phyloP scores from a whole-genome alignment of 257 asterid genomes.

The Solanum okadae region DNA sequence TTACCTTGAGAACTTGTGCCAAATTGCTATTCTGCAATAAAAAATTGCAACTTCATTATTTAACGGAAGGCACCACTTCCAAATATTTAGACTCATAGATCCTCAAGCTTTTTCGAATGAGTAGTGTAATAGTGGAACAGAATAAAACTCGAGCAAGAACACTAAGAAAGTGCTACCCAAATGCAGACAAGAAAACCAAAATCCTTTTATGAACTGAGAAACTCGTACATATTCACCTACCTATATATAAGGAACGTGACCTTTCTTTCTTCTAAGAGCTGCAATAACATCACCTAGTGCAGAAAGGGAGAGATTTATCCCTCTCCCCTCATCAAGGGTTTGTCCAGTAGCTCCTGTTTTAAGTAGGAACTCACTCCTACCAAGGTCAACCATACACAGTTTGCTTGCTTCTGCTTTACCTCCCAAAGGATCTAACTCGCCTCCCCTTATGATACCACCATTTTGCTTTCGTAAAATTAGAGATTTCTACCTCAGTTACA shows the following conservation, averaged over 20 bases:
- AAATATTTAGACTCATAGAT: neutral
- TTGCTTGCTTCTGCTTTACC: conserved; percentile 25
- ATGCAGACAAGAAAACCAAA: neutral
- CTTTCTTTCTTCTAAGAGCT: conserved; percentile 31
- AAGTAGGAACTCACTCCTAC: conserved; percentile 30
- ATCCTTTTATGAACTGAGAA: neutral
- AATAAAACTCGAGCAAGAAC: neutral
- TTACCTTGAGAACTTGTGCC: conserved; percentile 35
- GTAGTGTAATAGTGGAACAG: neutral
- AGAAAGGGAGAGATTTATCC: conserved; percentile 38
- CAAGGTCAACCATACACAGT: conserved; percentile 42
- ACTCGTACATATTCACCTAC: neutral
- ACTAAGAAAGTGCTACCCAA: neutral
- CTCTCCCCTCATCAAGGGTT: conserved; percentile 36
- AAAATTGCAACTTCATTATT: neutral
- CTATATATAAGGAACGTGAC: conserved; percentile 30
- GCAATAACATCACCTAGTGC: conserved; percentile 40
- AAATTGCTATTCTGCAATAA: conserved; percentile 31
- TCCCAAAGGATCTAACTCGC: too few species aligned
- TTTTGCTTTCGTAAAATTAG: too few species aligned
- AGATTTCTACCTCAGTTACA: too few species aligned
- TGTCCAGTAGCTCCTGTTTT: conserved; percentile 43
- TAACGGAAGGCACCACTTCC: neutral
- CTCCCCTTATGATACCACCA: too few species aligned
- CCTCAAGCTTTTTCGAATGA: neutral